Percentiles rank a stretch among this genome's conserved stretches.
phyloP scores from a whole-genome alignment of 2,329 filamentous ascomycete species.

The Paecilomyces variotii region DNA sequence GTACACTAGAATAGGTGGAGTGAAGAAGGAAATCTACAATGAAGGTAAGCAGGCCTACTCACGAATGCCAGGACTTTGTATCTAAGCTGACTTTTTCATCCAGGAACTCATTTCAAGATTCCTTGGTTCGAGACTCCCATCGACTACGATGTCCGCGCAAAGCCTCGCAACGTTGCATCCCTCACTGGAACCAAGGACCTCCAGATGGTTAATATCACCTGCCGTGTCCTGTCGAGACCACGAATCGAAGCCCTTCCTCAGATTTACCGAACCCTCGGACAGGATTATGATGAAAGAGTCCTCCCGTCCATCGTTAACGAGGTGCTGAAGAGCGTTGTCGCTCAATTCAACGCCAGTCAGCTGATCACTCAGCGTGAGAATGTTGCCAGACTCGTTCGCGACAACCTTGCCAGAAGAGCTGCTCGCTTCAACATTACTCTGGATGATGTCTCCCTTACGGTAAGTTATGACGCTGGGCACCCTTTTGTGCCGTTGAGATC shows the following conservation, averaged over 20 bases:
- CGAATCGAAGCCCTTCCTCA: conserved; percentile 82
- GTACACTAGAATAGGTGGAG: conserved; percentile 85
- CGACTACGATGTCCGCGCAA: conserved; percentile 95
- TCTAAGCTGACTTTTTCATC: neutral
- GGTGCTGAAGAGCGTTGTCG: conserved; percentile 96
- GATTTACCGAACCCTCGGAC: conserved; percentile 92
- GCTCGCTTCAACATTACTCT: conserved; percentile 95
- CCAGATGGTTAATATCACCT: conserved; percentile 99
- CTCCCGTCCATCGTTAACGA: conserved; percentile 97
- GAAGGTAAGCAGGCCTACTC: conserved; percentile 57
- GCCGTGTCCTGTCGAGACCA: conserved; percentile 91
- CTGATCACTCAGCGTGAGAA: conserved; percentile 98
- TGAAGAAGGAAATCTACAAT: conserved; percentile 89
- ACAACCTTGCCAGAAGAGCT: conserved; percentile 84
- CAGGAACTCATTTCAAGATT: conserved; percentile 85
- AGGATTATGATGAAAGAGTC: conserved; percentile 94
- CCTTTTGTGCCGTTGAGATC: neutral
- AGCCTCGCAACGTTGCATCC: conserved; percentile 92
- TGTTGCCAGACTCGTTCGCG: conserved; percentile 81
- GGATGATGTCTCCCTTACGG: conserved; percentile 93
- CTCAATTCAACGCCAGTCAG: conserved; percentile 97
- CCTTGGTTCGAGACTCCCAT: conserved; percentile 98
- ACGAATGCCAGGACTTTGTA: neutral
- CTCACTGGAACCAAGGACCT: conserved; percentile 97
- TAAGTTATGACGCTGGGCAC: conserved; percentile 37